Evolutionary conservation across 192 early-diverging fungal genomes (phyloP), one percentile per base, ranked within the genome.

Genomic region (Chytriomyces hyalinus): DNA sequence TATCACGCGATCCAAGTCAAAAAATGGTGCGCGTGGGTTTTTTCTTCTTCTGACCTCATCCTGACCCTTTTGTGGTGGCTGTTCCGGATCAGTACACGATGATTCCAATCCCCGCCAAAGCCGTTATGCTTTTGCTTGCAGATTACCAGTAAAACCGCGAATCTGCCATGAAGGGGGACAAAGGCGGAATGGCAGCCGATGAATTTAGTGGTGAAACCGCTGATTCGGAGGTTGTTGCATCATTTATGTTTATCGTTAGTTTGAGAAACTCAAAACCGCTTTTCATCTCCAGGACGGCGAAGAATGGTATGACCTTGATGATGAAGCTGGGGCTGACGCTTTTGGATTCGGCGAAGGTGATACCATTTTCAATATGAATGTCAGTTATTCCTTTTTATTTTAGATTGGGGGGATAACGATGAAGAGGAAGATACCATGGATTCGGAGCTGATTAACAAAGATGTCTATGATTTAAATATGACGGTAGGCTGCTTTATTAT

Each of bases 51-150:
- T 26, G 24, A 26, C 24, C 24, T 0, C 24, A 26, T 26, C 24
- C 24, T 26, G 24, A 26, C 24, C 24, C 24, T 26, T 26, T 26
- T 26, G 24, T 26, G 24, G 24, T 26, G 24, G 36, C 81, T 92
- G 92, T 85, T 47, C 92, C 95, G 22, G 93, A 95, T 47, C 90
- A 93, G 62, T 96, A 90, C 82, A 92, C 91, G 4, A 82, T 83
- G 28, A 87, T 96, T 22, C 91, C 94, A 20, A 91, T 95, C 45
- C 83, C 91, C 6, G 90, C 88, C 75, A 98, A 97, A 83, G 95
- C 94, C 11, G 80, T 97, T 65, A 95, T 93, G 81, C 83, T 98
- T 6, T 81, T 98, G 17, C 65, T 96, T 20, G 86, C 85, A 17
- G 95, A 98, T 67, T 78, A 94, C 43, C 87, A 91, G 28, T 89